These are phyloP conservation scores for Alternaria ethzedia DNA, from an alignment of 2,329 filamentous ascomycete species.

Conservation along the genomic window DNA sequence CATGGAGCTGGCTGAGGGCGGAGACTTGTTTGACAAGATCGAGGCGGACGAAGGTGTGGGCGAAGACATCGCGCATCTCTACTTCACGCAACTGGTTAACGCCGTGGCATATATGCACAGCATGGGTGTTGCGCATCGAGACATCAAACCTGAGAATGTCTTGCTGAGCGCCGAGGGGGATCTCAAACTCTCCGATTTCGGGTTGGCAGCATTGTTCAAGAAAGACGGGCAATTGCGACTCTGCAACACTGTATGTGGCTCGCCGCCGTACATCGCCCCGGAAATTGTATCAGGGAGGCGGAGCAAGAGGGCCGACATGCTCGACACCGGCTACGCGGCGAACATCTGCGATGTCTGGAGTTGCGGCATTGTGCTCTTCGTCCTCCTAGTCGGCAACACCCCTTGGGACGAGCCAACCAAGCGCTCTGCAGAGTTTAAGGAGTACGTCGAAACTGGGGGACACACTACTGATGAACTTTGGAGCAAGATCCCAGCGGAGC, in stretches of 20 bases:
- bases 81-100: slow-evolving; percentile 89
- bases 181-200: slow-evolving; percentile 95
- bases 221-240: slow-evolving; percentile 83
- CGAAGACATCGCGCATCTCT: slow-evolving; percentile 93
- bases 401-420: slow-evolving; percentile 94
- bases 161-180: slow-evolving; percentile 83
- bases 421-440: slow-evolving; percentile 87
- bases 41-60: slow-evolving; percentile 96
- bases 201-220: slow-evolving; percentile 90
- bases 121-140: slow-evolving; percentile 89
- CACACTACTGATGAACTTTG: slow-evolving; percentile 85
- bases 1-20: slow-evolving; percentile 95
- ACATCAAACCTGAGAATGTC: slow-evolving; percentile 84
- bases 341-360: slow-evolving; percentile 95
- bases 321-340: slow-evolving; percentile 70
- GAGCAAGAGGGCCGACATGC: slow-evolving; percentile 55
- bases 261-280: slow-evolving; percentile 95
- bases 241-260: slow-evolving; percentile 90
- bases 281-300: slow-evolving; percentile 72
- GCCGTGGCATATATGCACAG: slow-evolving; percentile 96
- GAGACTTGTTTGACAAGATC: slow-evolving; percentile 98
- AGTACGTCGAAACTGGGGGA: slow-evolving; percentile 82
- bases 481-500: slow-evolving; percentile 75
- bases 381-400: slow-evolving; percentile 92
- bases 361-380: slow-evolving; percentile 96